Evolutionary conservation across 1,284 basidiomycete species (phyloP).

Genomic region (Amylostereum chailletii): DNA sequence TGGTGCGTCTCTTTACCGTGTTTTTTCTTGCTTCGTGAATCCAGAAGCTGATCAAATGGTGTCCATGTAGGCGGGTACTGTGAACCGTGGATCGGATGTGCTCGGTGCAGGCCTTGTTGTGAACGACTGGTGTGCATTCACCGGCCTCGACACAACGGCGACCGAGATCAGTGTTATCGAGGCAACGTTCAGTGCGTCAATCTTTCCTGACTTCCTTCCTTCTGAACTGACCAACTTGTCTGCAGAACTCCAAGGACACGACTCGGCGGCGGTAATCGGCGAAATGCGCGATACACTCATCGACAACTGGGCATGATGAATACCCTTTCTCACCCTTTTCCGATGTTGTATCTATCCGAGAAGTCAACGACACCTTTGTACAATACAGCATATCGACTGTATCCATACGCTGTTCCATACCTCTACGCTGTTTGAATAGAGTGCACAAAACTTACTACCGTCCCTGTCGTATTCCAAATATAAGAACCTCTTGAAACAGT

Average conservation of each 20-base stretch:
- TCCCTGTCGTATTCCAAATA: too few species aligned
- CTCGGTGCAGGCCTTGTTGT: slow-evolving; percentile 97
- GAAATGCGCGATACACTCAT: slow-evolving; percentile 93
- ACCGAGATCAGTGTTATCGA: slow-evolving; percentile 99
- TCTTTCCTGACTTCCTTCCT: slow-evolving; percentile 2
- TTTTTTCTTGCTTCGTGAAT: too few species aligned
- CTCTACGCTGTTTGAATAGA: too few species aligned
- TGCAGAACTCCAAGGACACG: slow-evolving; percentile 83
- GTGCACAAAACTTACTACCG: too few species aligned
- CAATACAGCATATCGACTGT: too few species aligned
- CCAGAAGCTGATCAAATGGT: background rate
- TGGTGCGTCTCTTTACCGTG: slow-evolving; percentile 46
- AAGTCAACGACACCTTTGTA: too few species aligned
- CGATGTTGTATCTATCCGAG: background rate
- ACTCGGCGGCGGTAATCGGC: slow-evolving; percentile 78
- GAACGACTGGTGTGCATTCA: slow-evolving; percentile 99
- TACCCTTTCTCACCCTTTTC: background rate
- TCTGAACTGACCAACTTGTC: slow-evolving; percentile 3
- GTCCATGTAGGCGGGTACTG: slow-evolving; percentile 76
- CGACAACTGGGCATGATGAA: slow-evolving; percentile 84
- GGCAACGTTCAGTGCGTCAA: slow-evolving; percentile 83
- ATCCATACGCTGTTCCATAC: too few species aligned
- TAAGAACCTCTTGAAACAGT: too few species aligned
- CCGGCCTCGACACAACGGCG: slow-evolving; percentile 92
- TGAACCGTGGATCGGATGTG: slow-evolving; percentile 97